phyloP scores from a whole-genome alignment of 768 basidiomycete genomes.

The Collybia mongolica region DNA sequence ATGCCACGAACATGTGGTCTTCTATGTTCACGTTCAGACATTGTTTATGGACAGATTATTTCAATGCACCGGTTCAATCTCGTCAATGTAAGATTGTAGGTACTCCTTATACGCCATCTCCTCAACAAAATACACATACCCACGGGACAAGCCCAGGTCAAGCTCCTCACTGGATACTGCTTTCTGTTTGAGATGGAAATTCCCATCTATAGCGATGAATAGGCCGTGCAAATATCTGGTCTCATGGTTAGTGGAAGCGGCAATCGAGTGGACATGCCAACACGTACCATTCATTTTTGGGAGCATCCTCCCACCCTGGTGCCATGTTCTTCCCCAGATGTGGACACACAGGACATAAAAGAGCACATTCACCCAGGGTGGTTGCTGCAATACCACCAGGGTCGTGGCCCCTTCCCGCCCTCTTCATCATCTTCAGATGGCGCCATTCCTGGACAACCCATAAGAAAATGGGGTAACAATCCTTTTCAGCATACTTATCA shows the following conservation, averaged over 20 bases:
- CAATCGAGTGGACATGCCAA: not conserved
- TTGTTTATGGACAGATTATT: no score
- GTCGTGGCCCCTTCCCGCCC: conserved; percentile 14
- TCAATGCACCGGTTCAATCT: conserved; percentile 16
- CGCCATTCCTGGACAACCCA: conserved; percentile 20
- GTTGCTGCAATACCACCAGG: conserved; percentile 4
- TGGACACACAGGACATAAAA: conserved; percentile 27
- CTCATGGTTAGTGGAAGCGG: not conserved
- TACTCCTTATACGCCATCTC: conserved; percentile 17
- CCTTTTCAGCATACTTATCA: conserved; percentile 9
- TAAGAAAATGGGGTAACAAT: conserved; percentile 17
- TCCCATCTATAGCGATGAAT: conserved; percentile 12
- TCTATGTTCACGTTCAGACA: no score
- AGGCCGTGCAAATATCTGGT: not conserved
- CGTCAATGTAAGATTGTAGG: conserved; percentile 11
- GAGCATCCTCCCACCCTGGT: conserved; percentile 13
- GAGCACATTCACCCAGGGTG: conserved; percentile 20
- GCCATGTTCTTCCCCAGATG: conserved; percentile 22
- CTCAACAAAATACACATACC: conserved; percentile 12
- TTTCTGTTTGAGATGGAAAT: conserved; percentile 18
- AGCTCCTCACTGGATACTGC: conserved; percentile 14
- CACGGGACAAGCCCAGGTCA: conserved; percentile 11
- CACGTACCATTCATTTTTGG: conserved; percentile 10
- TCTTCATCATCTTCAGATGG: conserved; percentile 17
- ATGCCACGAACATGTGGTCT: conserved; percentile 24